Evolutionary conservation across 352 stramenopile genomes (phyloP).

Genomic region (Phytophthora hybrid): DNA sequence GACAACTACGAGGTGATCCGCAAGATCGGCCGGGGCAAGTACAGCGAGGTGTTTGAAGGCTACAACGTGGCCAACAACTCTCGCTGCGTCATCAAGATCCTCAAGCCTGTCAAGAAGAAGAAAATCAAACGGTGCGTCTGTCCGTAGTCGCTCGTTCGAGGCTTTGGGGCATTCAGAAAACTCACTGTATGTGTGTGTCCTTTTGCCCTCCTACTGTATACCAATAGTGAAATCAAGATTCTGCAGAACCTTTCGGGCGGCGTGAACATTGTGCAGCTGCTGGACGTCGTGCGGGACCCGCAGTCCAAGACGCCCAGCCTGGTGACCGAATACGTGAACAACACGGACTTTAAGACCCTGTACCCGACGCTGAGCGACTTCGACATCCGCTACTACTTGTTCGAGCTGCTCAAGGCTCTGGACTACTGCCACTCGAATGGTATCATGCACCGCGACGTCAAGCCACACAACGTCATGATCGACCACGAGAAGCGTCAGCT

Average conservation of each 20-base stretch:
- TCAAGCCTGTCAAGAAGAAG: slow-evolving; percentile 99
- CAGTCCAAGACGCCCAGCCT: slow-evolving; percentile 99
- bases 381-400: slow-evolving; percentile 99
- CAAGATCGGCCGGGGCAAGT: slow-evolving; percentile 99
- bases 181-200: slow-evolving; percentile 4
- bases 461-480: slow-evolving; percentile 99
- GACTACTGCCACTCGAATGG: slow-evolving; percentile 99
- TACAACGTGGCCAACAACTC: slow-evolving; percentile 97
- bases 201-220: too few species aligned
- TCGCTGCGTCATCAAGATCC: slow-evolving; percentile 99
- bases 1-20: slow-evolving; percentile 99
- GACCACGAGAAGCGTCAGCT: slow-evolving; percentile 99
- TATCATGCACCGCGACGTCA: slow-evolving; percentile 99
- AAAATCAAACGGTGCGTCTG: slow-evolving; percentile 96
- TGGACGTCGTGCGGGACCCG: slow-evolving; percentile 98
- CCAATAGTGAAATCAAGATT: slow-evolving; percentile 98
- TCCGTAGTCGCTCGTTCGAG: neutral
- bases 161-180: slow-evolving; percentile 9
- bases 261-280: slow-evolving; percentile 98
- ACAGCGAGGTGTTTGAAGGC: slow-evolving; percentile 99
- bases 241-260: slow-evolving; percentile 99
- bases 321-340: slow-evolving; percentile 99
- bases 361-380: slow-evolving; percentile 99
- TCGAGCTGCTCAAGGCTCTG: slow-evolving; percentile 95
- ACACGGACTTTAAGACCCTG: slow-evolving; percentile 99